Evolutionary conservation across 257 asterid genomes (phyloP).

Genomic region (Gentiana macrophylla): DNA sequence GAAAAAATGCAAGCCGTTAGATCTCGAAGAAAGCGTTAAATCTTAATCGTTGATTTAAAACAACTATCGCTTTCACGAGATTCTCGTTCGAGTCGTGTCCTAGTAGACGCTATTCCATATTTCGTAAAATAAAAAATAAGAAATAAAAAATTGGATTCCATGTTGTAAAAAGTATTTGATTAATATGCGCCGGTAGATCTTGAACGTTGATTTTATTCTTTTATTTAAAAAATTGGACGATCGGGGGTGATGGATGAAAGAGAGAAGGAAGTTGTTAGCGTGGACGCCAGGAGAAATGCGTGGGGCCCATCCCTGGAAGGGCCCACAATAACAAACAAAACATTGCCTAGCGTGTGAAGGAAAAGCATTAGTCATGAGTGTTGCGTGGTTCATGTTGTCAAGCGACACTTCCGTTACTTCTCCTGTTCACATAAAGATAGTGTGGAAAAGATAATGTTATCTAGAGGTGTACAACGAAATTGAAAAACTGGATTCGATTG

Average conservation of each 20-base stretch:
- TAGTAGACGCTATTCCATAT: not conserved
- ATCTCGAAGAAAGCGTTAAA: not conserved
- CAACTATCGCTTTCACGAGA: slow-evolving; percentile 27
- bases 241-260: not conserved
- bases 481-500: no score
- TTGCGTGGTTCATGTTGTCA: no score
- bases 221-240: slow-evolving; percentile 20
- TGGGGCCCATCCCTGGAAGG: slow-evolving; percentile 5
- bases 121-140: no score
- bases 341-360: slow-evolving; percentile 36
- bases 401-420: no score
- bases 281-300: slow-evolving; percentile 3
- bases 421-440: no score
- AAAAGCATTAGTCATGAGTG: slow-evolving; percentile 15
- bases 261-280: slow-evolving; percentile 10
- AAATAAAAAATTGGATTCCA: no score
- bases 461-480: no score
- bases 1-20: slow-evolving; percentile 5
- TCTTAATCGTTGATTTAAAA: slow-evolving; percentile 10
- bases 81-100: slow-evolving; percentile 16
- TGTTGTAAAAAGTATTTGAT: not conserved
- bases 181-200: slow-evolving; percentile 18
- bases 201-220: slow-evolving; percentile 10
- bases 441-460: no score
- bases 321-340: slow-evolving; percentile 7